Evolutionary conservation across 1,284 basidiomycete genomes (phyloP), one percentile per base, ranked within the genome.

Genomic region (Ceratobasidium sp.): DNA sequence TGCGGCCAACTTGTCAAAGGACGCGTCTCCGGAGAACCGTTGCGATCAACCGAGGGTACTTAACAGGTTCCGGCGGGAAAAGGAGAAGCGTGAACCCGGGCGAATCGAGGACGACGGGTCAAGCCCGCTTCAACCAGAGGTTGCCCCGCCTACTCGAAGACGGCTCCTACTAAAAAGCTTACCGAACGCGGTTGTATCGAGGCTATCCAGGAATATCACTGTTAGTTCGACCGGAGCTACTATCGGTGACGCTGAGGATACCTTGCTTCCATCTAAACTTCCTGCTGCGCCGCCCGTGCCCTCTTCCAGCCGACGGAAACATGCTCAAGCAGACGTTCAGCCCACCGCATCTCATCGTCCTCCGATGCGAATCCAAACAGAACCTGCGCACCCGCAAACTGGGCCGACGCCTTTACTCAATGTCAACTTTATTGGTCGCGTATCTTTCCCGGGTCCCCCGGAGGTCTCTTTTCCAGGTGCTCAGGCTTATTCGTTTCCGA

Each of bases 221-320:
- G 30, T 49, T 16, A 44, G 67, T 33, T 60, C 54, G 30, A 51
- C 40, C 25, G 67, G 40, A 16, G 67, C 54, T 3, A 70, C 54
- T 11, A 36, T 70, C 18, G 54, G 54, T 12, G 44, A 48, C 46
- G 56, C 36, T 30, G 40, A 33, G n/a, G 67, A 70, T 11, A 25
- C 8, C 8, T 8, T 18, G n/a, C 12, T 42, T 33, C 56, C 51
- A n/a, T 25, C 30, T 25, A 28, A 40, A 59, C 67, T 4, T 11
- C 46, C 67, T 18, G 30, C 54, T 33, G n/a, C 33, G 21, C 56
- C 67, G 9, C 6, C 23, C n/a, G 21, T 18, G 53, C 28, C 25
- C 30, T 18, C 53, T 30, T 54, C 53, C 30, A 36, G 21, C 30
- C 33, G 36, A 58, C 56, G 36, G 0, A 58, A 58, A 11, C 56